phyloP scores from a whole-genome alignment of 768 basidiomycete species.

The Trametes elegans region DNA sequence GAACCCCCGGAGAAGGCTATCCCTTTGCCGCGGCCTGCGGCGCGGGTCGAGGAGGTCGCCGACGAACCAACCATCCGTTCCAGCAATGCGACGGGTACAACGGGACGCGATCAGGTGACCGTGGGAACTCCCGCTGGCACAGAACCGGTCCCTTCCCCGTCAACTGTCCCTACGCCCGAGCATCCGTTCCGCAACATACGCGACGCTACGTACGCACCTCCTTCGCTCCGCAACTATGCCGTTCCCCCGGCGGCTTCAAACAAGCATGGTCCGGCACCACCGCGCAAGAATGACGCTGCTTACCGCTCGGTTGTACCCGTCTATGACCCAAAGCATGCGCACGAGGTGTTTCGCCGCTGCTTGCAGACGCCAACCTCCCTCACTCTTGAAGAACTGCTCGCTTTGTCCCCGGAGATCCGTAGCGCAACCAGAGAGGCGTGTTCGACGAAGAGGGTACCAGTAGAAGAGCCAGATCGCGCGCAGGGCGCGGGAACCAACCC shows the following conservation, averaged over 20 bases:
- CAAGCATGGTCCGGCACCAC: too few relatives aligned
- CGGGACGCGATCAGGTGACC: not conserved
- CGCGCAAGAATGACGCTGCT: conserved; percentile 2
- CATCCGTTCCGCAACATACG: conserved; percentile 9
- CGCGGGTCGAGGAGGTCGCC: conserved; percentile 2
- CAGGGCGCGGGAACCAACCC: too few relatives aligned
- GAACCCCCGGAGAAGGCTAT: not conserved
- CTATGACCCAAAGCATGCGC: not conserved
- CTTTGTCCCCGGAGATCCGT: conserved; percentile 7
- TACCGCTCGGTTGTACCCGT: not conserved
- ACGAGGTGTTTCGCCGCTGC: not conserved
- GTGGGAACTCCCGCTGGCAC: not conserved
- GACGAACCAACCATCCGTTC: not conserved
- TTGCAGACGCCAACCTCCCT: not conserved
- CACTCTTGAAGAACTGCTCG: not conserved
- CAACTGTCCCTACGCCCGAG: not conserved
- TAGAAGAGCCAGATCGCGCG: not conserved
- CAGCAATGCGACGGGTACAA: not conserved
- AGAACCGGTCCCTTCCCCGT: conserved; percentile 6
- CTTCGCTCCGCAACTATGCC: conserved; percentile 16
- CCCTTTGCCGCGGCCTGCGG: not conserved
- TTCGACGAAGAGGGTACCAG: not conserved
- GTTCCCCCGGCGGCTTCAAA: not conserved
- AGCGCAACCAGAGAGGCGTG: not conserved
- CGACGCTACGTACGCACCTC: conserved; percentile 3